phyloP scores from a whole-genome alignment of 805 yeast genomes.

The Jamesozyma hellenica region DNA sequence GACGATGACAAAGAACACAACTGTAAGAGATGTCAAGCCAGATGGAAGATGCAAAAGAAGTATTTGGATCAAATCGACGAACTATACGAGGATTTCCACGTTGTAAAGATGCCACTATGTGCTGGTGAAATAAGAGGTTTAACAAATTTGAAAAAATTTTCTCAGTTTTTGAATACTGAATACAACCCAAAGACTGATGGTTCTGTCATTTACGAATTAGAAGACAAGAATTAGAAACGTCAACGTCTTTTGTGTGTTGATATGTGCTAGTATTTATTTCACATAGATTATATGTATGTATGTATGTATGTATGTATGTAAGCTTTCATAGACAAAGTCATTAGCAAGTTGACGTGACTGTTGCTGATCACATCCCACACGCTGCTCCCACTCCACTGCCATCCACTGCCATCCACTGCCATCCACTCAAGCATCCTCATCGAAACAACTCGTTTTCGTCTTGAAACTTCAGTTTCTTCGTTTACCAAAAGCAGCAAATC shows the following conservation, averaged over 20 bases:
- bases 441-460: no score
- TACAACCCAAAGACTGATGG: slow-evolving; percentile 57
- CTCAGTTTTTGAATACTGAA: slow-evolving; percentile 68
- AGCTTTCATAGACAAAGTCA: no score
- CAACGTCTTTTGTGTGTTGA: no score
- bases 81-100: slow-evolving; percentile 91
- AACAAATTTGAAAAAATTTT: slow-evolving; percentile 72
- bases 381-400: no score
- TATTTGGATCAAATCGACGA: slow-evolving; percentile 93
- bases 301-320: no score
- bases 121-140: slow-evolving; percentile 94
- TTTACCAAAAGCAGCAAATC: neutral
- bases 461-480: no score
- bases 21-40: slow-evolving; percentile 83
- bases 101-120: slow-evolving; percentile 89
- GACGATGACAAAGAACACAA: slow-evolving; percentile 51
- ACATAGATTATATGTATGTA: no score
- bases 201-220: slow-evolving; percentile 29
- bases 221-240: slow-evolving; percentile 18
- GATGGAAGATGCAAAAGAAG: slow-evolving; percentile 93
- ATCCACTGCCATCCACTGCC: no score
- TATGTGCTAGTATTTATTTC: no score
- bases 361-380: no score
- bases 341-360: no score
- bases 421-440: no score